Evolutionary conservation across 176 grass and related monocot species (phyloP), one percentile per base, ranked within the genome.

Genomic region (Cymbopogon citratus): DNA sequence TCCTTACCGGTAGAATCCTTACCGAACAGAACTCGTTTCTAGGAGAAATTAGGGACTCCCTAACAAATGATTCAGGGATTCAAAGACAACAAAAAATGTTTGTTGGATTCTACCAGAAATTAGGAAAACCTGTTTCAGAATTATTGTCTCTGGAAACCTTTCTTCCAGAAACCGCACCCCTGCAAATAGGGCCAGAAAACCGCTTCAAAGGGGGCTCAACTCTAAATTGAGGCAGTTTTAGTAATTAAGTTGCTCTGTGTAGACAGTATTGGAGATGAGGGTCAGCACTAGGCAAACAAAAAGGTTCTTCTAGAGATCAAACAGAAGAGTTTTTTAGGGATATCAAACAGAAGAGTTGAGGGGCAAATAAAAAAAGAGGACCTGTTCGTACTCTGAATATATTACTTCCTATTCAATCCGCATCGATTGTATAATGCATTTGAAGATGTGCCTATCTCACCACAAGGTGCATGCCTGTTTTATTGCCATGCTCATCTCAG

Each of bases 381-480:
- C 18, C 21, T 8, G 2, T 54, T 54, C 49, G 18, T 54, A 54
- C 18, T 21, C 51, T 45, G 35, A 12, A 69, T 71, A 39, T 72
- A 56, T 57, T 73, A 6, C 13, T 9, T 56, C 4, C 29, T 76
- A 46, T 23, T 84, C n/a, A 16, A 36, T 82, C 25, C n/a, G 26
- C 65, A 56, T 76, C 26, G 77, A 71, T n/a, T 56, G 35, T 45
- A 56, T 81, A 44, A 57, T 48, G 2, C 35, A 60, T 81, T 56
- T 77, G 43, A 61, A 85, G 77, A 77, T 38, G 54, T 39, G 64
- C 49, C 38, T 45, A 41, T 76, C 34, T 52, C 73, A 66, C 45
- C 45, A 77, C 67, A 51, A 40, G 34, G 6, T 81, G 48, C 52
- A 63, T 87, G 18, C 31, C 52, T 45, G 10, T 54, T 82, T 72